Evolutionary conservation across 1,284 basidiomycete genomes (phyloP).

Genomic region (Peniophora sp.): DNA sequence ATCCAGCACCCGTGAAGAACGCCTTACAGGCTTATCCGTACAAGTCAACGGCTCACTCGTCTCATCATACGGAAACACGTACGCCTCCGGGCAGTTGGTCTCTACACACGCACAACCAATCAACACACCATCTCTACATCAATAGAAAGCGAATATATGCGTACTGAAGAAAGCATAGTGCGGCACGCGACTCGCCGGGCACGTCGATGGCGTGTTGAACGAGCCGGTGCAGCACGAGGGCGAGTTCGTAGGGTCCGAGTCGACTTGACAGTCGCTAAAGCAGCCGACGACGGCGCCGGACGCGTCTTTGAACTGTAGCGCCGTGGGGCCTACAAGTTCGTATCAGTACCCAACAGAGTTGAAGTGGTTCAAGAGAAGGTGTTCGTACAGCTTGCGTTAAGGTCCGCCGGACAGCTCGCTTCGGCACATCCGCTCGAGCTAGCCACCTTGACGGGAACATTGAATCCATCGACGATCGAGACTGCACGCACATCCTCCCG

Average conservation of each 20-base stretch:
- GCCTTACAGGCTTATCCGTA: no score
- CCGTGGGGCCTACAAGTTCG: constrained; percentile 23
- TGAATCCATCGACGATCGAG: constrained; percentile 33
- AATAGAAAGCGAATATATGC: constrained; percentile 7
- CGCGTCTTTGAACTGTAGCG: constrained; percentile 28
- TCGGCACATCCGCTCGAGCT: constrained; percentile 32
- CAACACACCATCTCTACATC: neutral
- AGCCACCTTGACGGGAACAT: constrained; percentile 31
- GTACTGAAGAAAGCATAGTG: constrained; percentile 41
- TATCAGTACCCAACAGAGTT: neutral
- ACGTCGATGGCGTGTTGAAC: constrained; percentile 32
- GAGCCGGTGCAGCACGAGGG: constrained; percentile 37
- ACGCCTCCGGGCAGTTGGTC: constrained; percentile 35
- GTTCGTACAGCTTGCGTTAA: constrained; percentile 26
- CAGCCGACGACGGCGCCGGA: constrained; percentile 34
- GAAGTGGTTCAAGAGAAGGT: neutral
- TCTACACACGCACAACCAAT: constrained; percentile 21
- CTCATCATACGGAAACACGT: constrained; percentile 46
- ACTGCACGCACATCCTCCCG: constrained; percentile 14
- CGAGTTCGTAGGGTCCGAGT: constrained; percentile 27
- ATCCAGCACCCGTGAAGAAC: constrained; percentile 43
- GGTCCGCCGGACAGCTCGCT: constrained; percentile 33
- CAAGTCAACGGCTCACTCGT: constrained; percentile 30
- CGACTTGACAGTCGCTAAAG: constrained; percentile 32
- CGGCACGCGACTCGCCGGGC: constrained; percentile 30